Percentiles rank a stretch among this genome's conserved stretches.
phyloP scores from a whole-genome alignment of 306 rosid genomes.

The Albizia julibrissin region DNA sequence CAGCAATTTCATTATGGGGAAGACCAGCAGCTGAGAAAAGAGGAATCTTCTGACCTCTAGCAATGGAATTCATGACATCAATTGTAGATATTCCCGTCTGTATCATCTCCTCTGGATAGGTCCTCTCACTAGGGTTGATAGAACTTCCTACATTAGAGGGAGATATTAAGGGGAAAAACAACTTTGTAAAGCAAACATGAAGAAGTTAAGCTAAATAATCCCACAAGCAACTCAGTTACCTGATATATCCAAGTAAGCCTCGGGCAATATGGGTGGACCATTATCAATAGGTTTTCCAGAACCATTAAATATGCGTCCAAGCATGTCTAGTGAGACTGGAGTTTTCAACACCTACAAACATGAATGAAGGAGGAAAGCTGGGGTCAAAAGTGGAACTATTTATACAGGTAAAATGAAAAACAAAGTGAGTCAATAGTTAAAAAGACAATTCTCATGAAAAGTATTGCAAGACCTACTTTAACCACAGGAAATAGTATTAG shows the following conservation, averaged over 20 bases:
- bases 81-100: slow-evolving; percentile 98
- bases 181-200: slow-evolving; percentile 12
- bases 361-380: neutral
- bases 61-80: slow-evolving; percentile 99
- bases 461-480: neutral
- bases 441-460: neutral
- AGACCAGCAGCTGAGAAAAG: slow-evolving; percentile 99
- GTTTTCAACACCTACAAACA: slow-evolving; percentile 86
- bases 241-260: slow-evolving; percentile 98
- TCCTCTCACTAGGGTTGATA: slow-evolving; percentile 98
- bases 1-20: slow-evolving; percentile 99
- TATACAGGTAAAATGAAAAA: neutral
- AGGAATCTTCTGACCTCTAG: slow-evolving; percentile 99
- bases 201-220: slow-evolving; percentile 11
- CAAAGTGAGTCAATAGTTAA: slow-evolving; percentile 11
- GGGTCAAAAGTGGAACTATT: slow-evolving; percentile 37
- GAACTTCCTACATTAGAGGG: slow-evolving; percentile 73
- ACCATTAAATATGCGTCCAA: slow-evolving; percentile 96
- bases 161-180: slow-evolving; percentile 8
- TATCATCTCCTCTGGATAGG: slow-evolving; percentile 99
- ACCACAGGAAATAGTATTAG: neutral
- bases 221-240: slow-evolving; percentile 47
- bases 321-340: slow-evolving; percentile 97
- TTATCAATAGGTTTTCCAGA: slow-evolving; percentile 98
- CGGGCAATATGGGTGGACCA: slow-evolving; percentile 97